phyloP scores from a whole-genome alignment of 345 rosid species.

The Kandelia obovata region DNA sequence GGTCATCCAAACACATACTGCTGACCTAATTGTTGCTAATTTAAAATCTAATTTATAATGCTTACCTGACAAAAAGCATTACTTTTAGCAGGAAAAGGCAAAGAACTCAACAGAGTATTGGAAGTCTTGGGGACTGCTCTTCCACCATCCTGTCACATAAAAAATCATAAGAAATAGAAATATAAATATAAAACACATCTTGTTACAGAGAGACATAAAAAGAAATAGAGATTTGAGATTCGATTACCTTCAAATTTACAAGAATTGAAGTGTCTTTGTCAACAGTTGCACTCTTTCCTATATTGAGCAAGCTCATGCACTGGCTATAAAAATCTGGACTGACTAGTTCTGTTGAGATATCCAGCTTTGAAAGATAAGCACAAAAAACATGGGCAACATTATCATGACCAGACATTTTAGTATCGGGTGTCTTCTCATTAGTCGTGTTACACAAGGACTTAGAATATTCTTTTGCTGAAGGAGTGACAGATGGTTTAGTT shows the following conservation, averaged over 20 bases:
- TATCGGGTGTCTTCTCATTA: slow-evolving; percentile 33
- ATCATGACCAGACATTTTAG: slow-evolving; percentile 31
- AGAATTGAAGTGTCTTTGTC: slow-evolving; percentile 41
- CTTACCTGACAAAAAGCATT: slow-evolving; percentile 67
- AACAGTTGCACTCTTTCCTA: slow-evolving; percentile 30
- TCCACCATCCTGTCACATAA: slow-evolving; percentile 58
- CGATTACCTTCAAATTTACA: slow-evolving; percentile 61
- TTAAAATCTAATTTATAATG: background rate
- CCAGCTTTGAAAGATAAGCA: slow-evolving; percentile 79
- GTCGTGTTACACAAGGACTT: slow-evolving; percentile 30
- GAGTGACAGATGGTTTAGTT: slow-evolving; percentile 33
- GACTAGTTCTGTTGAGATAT: slow-evolving; percentile 73
- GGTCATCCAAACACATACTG: background rate
- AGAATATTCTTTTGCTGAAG: slow-evolving; percentile 46
- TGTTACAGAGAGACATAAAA: background rate
- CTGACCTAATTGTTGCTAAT: background rate
- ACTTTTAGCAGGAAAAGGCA: slow-evolving; percentile 51
- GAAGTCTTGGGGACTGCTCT: slow-evolving; percentile 52
- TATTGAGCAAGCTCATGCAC: slow-evolving; percentile 42
- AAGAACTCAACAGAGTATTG: slow-evolving; percentile 35
- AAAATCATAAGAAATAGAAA: background rate
- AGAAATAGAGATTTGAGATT: background rate
- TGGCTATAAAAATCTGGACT: slow-evolving; percentile 54
- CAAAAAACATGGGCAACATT: slow-evolving; percentile 23
- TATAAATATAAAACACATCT: slow-evolving; percentile 4